Conservation (phyloP, 1,284 basidiomycete genomes). For the Chalciporus sp. region DNA sequence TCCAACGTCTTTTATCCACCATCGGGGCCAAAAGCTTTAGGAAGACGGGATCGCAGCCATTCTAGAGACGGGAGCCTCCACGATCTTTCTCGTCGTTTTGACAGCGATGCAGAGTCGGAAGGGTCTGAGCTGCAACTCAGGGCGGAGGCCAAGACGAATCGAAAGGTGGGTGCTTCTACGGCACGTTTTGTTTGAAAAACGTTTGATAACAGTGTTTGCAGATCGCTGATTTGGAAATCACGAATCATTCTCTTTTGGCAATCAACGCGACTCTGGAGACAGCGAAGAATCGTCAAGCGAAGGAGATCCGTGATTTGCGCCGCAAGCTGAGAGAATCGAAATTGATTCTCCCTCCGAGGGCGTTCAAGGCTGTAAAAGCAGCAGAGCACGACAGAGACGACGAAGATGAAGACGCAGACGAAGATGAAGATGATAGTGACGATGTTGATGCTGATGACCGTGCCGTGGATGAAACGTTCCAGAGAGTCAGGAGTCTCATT, state of each 20-base stretch:
- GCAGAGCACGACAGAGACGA: slow-evolving; percentile 46
- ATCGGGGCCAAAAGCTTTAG: slow-evolving; percentile 1
- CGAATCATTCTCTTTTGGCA: slow-evolving; percentile 74
- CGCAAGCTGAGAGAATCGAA: slow-evolving; percentile 77
- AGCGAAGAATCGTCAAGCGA: slow-evolving; percentile 74
- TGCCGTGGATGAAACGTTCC: slow-evolving; percentile 50
- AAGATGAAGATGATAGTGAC: slow-evolving; percentile 42
- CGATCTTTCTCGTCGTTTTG: slow-evolving; percentile 15
- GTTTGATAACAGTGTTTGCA: slow-evolving; percentile 31
- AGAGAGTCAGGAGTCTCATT: slow-evolving; percentile 60
- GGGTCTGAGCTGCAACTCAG: slow-evolving; percentile 56
- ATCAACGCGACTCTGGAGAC: slow-evolving; percentile 77
- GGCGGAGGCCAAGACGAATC: slow-evolving; percentile 73
- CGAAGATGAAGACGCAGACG: slow-evolving; percentile 38
- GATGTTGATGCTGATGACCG: slow-evolving; percentile 46
- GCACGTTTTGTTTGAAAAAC: neutral
- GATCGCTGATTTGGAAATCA: slow-evolving; percentile 85
- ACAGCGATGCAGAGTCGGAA: slow-evolving; percentile 37
- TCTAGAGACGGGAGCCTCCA: slow-evolving; percentile 20
- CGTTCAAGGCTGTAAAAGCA: slow-evolving; percentile 55
- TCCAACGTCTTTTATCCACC: slow-evolving; percentile 12
- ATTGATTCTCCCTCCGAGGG: slow-evolving; percentile 68
- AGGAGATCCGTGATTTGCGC: slow-evolving; percentile 76
- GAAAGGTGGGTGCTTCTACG: slow-evolving; percentile 56
- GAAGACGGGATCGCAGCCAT: slow-evolving; percentile 23